A percentile compares a stretch with the other conserved stretches of the same genome.
phyloP scores from a whole-genome alignment of 2,329 filamentous ascomycete genomes.

The Hypomyces perniciosus region DNA sequence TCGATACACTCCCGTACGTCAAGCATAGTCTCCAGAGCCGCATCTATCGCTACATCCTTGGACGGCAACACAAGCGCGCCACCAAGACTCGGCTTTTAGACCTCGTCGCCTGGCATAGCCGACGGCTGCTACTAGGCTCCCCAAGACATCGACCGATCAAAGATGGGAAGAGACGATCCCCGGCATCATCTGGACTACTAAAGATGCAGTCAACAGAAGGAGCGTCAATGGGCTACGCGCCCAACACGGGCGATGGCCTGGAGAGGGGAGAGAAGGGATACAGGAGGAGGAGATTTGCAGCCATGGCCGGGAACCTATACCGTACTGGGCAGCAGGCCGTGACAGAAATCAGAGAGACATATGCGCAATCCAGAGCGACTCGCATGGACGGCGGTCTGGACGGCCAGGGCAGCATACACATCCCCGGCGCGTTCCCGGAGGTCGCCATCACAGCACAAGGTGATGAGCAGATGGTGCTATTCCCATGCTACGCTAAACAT shows the following conservation, averaged over 20 bases:
- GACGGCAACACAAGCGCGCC: slow-evolving; percentile 51
- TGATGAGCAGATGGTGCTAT: slow-evolving; percentile 88
- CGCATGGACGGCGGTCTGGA: slow-evolving; percentile 24
- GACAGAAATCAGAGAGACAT: slow-evolving; percentile 54
- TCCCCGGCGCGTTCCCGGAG: slow-evolving; percentile 76
- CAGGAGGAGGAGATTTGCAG: slow-evolving; percentile 71
- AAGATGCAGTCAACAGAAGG: slow-evolving; percentile 24
- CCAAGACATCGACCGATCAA: slow-evolving; percentile 22
- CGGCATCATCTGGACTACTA: slow-evolving; percentile 21
- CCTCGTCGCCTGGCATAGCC: slow-evolving; percentile 34
- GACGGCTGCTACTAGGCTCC: slow-evolving; percentile 41
- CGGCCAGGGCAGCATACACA: slow-evolving; percentile 33
- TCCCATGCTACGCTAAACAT: slow-evolving; percentile 83
- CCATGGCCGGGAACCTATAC: slow-evolving; percentile 53
- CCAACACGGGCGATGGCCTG: slow-evolving; percentile 15
- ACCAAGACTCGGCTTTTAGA: slow-evolving; percentile 44
- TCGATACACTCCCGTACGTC: slow-evolving; percentile 66
- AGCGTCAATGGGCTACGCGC: slow-evolving; percentile 21
- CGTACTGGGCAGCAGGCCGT: slow-evolving; percentile 51
- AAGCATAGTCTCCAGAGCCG: slow-evolving; percentile 67
- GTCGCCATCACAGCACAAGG: slow-evolving; percentile 74
- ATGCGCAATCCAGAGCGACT: slow-evolving; percentile 45
- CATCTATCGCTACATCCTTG: slow-evolving; percentile 68
- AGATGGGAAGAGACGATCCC: slow-evolving; percentile 28
- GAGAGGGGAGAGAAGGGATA: slow-evolving; percentile 55